Base-by-base conservation (phyloP, 176 grass and related monocot species). In the Eragrostis nindensis region DNA sequence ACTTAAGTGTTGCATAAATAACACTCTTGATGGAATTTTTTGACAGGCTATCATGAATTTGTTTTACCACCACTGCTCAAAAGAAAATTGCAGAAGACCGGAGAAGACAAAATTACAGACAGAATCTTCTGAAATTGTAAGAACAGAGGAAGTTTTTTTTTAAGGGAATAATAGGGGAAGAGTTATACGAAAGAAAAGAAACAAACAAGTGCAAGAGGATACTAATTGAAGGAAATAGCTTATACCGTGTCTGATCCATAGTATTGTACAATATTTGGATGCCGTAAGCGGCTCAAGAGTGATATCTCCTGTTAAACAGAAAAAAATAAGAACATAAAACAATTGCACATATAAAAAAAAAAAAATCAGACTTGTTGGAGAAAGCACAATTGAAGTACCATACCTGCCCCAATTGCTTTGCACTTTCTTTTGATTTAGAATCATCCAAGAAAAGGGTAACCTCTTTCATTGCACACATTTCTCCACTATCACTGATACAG, bases 391-490 rank as follows among this genome's bases (percentile, higher is more conserved):
- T 48, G 46, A 73, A 59, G 81, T 39, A 77, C 1, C 50, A 77
- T 89, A 99, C 96, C 87, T 99, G 96, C 2, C 89, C 81, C 80
- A 99, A 90, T 66, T 95, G 96, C 57, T 91, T 99, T 82, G 91
- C 88, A 77, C 96, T 95, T 89, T 99, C 96, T 75, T 90, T 95
- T 61, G 96, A 99, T 86, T 99, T 99, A 48, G 93, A 65, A 90
- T 99, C 96, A 91, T 99, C 96, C 77, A 41, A 82, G 82, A 99
- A 95, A 72, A 99, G 87, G 24, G 92, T 99, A 66, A 99, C 96
- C 84, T 99, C 96, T 83, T 99, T 99, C 92, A 99, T 99, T 73
- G 96, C 96, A 84, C 96, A 99, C 96, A 99, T 99, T 87, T 99
- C 92, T 68, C 96, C 92, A 84, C 93, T 95, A 78, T 99, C 96